These are phyloP conservation scores for Paramecium caudatum DNA, from an alignment of 73 alveolate species.

Conservation along the genomic window DNA sequence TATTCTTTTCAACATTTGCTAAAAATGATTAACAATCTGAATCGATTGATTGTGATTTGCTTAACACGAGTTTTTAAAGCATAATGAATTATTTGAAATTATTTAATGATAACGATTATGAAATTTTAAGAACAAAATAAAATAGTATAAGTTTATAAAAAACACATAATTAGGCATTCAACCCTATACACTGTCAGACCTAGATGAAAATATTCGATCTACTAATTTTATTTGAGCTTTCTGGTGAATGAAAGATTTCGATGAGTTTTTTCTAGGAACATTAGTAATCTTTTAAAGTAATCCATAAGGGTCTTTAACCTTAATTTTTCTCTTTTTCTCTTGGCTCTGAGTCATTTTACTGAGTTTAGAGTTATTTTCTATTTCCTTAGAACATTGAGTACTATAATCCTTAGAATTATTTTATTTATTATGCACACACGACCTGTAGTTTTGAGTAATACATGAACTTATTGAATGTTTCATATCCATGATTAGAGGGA, in stretches of 20 bases:
- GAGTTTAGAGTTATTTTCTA: not conserved
- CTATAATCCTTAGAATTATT: not conserved
- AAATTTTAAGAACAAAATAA: slow-evolving; percentile 1
- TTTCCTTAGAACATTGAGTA: not conserved
- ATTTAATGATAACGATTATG: slow-evolving; percentile 33
- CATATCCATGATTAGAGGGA: not conserved
- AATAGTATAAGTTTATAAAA: not conserved
- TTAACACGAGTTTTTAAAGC: not conserved
- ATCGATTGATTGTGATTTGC: slow-evolving; percentile 42
- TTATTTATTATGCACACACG: not conserved
- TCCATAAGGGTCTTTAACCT: slow-evolving; percentile 65
- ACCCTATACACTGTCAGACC: slow-evolving; percentile 53
- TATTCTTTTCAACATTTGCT: slow-evolving; percentile 28
- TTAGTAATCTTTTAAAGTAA: not conserved
- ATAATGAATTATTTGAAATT: not conserved
- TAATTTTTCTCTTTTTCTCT: slow-evolving; percentile 45
- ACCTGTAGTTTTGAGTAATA: not conserved
- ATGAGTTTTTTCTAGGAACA: slow-evolving; percentile 37
- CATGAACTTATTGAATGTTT: not conserved
- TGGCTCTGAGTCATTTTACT: not conserved
- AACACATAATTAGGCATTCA: not conserved
- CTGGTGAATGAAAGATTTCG: slow-evolving; percentile 16
- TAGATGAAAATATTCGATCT: slow-evolving; percentile 64
- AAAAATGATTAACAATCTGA: not conserved
- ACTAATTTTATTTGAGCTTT: slow-evolving; percentile 43